Conservation (phyloP, 164 flowering plant genomes). For the Taxillus chinensis region DNA sequence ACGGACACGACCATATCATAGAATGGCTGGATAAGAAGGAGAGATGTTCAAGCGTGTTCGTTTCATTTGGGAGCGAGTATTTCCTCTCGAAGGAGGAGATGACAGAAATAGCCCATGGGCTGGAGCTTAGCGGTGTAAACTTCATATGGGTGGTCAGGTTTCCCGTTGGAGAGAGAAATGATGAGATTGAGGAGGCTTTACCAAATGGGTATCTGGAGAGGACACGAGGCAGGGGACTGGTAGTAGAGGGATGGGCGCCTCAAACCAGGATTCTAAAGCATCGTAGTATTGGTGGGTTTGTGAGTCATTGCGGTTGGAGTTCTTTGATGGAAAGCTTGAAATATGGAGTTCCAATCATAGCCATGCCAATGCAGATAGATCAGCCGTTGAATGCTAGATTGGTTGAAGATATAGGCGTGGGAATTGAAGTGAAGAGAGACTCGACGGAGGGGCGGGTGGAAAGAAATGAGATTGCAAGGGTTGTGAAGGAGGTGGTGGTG, state of each 20-base stretch:
- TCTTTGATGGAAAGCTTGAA: neutral
- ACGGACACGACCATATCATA: neutral
- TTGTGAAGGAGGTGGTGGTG: conserved; percentile 11
- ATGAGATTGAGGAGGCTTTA: neutral
- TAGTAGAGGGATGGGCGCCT: conserved; percentile 31
- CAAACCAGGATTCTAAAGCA: conserved; percentile 11
- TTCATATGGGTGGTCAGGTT: conserved; percentile 13
- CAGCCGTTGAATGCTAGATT: neutral
- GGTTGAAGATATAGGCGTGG: conserved; percentile 1
- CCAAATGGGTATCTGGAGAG: conserved; percentile 22
- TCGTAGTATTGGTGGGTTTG: neutral
- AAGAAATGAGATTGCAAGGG: conserved; percentile 7
- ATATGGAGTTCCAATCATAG: neutral
- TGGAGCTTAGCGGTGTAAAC: conserved; percentile 7
- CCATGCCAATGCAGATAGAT: conserved; percentile 1
- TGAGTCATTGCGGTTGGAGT: conserved; percentile 3
- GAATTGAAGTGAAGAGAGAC: conserved; percentile 8
- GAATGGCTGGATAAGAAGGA: conserved; percentile 23
- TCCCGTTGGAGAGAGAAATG: neutral
- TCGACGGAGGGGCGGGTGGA: neutral
- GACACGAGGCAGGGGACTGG: conserved; percentile 17
- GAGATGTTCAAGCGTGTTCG: conserved; percentile 7
- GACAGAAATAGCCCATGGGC: conserved; percentile 11
- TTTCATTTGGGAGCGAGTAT: conserved; percentile 20
- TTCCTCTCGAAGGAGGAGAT: conserved; percentile 11